Base-by-base conservation (phyloP, 2,329 filamentous ascomycete species). In the Arachnomyces sp. region DNA sequence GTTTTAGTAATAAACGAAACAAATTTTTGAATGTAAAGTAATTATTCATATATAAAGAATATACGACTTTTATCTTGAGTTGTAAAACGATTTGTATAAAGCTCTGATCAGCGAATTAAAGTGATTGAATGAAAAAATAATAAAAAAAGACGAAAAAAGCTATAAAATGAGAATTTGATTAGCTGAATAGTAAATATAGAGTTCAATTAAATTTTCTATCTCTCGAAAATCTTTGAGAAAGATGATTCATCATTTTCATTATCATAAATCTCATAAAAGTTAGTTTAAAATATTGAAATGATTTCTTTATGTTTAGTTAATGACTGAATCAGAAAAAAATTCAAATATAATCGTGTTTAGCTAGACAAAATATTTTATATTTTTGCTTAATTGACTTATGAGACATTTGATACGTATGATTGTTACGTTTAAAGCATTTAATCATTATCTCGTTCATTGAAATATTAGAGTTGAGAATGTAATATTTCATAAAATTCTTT, bases 361-460 rank as follows among this genome's bases (percentile, higher is more conserved):
- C 31, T 14, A 34, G 13, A 7, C 31, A 12, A 34, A 34, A 34
- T 7, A 34, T 15, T 15, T 34, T 34, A 34, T 34, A 34, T 8
- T 15, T 15, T 15, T 14, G 31, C 8, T 8, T 8, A 34, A 34
- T 34, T 8, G 31, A 15, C 14, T 34, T 34, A 34, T 34, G n/a
- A 34, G 31, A 15, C 31, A 34, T 34, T 14, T 34, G n/a, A 14
- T 34, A 34, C 9, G 34, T 25, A 25, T 36, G 34, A n/a, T 18
- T 9, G 17, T 12, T 36, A 12, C 34, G 8, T 7, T 18, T 18
- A 25, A 36, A 36, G 34, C 9, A 36, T 15, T 18, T n/a, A 25
- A 36, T 36, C 34, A 36, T 36, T 6, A 36, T 25, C 17, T 36
- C 17, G 16, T 36, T 15, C 14, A 34, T 8, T 17, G 34, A 36